Evolutionary conservation across 1,139 yeast species (phyloP).

Genomic region (Pichia sp.): DNA sequence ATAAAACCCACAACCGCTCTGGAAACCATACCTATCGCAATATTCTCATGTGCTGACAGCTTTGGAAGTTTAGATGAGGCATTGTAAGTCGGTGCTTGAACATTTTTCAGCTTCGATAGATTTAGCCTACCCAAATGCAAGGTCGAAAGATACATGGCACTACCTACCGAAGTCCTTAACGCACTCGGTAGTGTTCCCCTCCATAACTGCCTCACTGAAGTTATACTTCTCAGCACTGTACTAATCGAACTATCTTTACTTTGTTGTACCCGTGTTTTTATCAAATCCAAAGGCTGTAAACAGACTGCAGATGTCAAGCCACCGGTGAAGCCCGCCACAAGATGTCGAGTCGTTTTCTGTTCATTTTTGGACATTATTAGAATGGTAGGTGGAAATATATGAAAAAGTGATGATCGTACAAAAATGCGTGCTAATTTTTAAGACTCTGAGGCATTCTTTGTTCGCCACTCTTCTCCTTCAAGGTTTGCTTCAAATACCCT

Average conservation of each 20-base stretch:
- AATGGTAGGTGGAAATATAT: not conserved
- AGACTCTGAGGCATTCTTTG: not conserved
- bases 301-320: conserved; percentile 80
- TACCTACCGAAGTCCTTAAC: conserved; percentile 83
- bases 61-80: conserved; percentile 56
- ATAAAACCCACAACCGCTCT: conserved; percentile 79
- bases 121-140: conserved; percentile 58
- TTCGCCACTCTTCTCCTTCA: not conserved
- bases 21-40: conserved; percentile 72
- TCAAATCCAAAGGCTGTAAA: conserved; percentile 84
- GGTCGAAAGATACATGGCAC: conserved; percentile 77
- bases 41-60: conserved; percentile 64
- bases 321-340: conserved; percentile 80
- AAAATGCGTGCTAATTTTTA: not conserved
- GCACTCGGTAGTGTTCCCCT: conserved; percentile 92
- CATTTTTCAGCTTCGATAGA: conserved; percentile 38
- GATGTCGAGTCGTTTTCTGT: conserved; percentile 40
- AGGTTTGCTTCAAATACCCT: not conserved
- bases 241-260: conserved; percentile 40
- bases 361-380: conserved; percentile 13
- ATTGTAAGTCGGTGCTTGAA: conserved; percentile 8
- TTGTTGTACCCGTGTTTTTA: conserved; percentile 90
- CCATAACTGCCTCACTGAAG: conserved; percentile 64
- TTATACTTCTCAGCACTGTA: conserved; percentile 43
- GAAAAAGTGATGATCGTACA: not conserved